phyloP scores from a whole-genome alignment of 768 basidiomycete species.

The Termitomyces sp. region DNA sequence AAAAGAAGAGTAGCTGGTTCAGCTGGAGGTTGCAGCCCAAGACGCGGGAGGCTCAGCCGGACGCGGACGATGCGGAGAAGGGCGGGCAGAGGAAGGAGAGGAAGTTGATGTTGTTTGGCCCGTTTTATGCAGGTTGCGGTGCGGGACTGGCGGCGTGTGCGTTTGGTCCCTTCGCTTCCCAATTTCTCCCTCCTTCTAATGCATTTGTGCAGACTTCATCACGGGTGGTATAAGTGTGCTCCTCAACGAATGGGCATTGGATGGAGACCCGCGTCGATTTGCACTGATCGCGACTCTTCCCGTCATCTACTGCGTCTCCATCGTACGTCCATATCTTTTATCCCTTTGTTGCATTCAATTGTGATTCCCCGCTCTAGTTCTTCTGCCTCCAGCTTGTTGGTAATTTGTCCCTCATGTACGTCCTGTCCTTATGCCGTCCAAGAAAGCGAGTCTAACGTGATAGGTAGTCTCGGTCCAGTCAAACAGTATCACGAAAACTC shows the following conservation, averaged over 20 bases:
- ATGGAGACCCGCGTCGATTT: conserved; percentile 59
- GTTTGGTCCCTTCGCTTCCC: no score
- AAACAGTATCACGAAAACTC: conserved; percentile 84
- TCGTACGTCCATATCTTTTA: conserved; percentile 39
- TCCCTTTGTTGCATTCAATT: conserved; percentile 1
- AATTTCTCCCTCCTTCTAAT: no score
- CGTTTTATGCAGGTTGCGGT: conserved; percentile 66
- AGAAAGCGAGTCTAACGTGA: background rate
- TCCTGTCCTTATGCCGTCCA: background rate
- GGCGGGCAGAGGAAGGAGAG: conserved; percentile 29
- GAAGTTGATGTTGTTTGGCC: conserved; percentile 56
- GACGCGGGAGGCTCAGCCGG: background rate
- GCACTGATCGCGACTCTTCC: conserved; percentile 61
- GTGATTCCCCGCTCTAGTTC: conserved; percentile 40
- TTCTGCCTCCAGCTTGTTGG: conserved; percentile 70
- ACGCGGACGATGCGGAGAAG: conserved; percentile 33
- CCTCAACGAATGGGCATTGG: conserved; percentile 64
- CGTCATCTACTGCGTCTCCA: conserved; percentile 70
- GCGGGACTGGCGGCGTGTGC: conserved; percentile 59
- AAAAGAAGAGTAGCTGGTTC: conserved; percentile 32
- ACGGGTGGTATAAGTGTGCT: conserved; percentile 56
- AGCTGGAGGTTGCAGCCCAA: conserved; percentile 40
- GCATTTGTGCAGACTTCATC: conserved; percentile 41
- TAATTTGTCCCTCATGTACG: conserved; percentile 55
- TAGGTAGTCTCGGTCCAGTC: conserved; percentile 62